phyloP scores from a whole-genome alignment of 306 rosid genomes.

The Malus sylvestris region DNA sequence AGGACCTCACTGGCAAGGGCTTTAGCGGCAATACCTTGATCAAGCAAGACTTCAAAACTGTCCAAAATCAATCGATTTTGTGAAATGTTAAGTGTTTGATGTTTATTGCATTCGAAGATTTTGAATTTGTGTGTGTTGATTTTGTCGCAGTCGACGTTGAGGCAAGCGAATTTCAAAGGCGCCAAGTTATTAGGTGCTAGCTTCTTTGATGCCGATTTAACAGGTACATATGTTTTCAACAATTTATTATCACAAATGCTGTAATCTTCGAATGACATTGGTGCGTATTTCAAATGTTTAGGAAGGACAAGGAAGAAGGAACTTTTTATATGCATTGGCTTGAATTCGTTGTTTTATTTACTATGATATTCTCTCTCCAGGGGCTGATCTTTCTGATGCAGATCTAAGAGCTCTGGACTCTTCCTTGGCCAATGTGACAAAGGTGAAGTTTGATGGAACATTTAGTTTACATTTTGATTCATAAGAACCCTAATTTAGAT shows the following conservation, averaged over 20 bases:
- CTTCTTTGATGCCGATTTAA: conserved; percentile 94
- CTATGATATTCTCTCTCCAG: conserved; percentile 18
- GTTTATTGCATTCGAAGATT: not conserved
- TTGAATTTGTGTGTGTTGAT: not conserved
- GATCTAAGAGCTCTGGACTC: conserved; percentile 87
- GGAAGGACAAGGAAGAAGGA: not conserved
- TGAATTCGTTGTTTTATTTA: not conserved
- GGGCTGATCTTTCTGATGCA: conserved; percentile 93
- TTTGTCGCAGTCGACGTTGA: conserved; percentile 56
- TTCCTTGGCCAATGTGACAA: conserved; percentile 88
- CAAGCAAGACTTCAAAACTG: conserved; percentile 98
- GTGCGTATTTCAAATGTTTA: not conserved
- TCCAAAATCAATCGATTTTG: conserved; percentile 3
- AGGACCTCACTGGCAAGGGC: conserved; percentile 83
- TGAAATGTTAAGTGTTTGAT: not conserved
- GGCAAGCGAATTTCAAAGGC: conserved; percentile 84
- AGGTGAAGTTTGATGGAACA: conserved; percentile 33
- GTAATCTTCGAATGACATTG: not conserved
- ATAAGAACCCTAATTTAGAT: not conserved
- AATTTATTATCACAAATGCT: not conserved
- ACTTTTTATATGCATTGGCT: not conserved
- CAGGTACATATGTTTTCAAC: conserved; percentile 31
- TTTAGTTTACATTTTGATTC: not conserved
- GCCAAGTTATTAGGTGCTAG: conserved; percentile 87
- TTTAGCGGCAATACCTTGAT: conserved; percentile 83